Evolutionary conservation across 257 asterid species (phyloP), one percentile per base, ranked within the genome.

Genomic region (Solanum infundibuliforme): DNA sequence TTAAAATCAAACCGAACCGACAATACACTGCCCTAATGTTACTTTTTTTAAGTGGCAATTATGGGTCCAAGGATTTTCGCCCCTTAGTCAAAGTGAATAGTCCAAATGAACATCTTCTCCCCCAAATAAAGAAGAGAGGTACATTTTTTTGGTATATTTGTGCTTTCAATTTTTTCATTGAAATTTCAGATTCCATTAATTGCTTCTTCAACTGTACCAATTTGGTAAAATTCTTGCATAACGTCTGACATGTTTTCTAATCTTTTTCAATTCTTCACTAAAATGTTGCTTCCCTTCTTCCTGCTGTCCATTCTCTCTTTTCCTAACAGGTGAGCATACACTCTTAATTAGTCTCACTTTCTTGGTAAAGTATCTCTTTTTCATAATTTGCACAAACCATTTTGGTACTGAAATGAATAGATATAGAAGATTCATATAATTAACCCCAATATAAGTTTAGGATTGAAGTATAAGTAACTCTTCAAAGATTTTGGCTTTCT

Each of bases 251-350:
- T 52, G 62, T 16, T 52, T 52, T 52, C 23, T 52, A 16, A 52
- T 52, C 4, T 52, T 52, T 52, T 16, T 52, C 35, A 73, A 20
- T 87, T 89, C 77, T 73, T 88, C 73, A 18, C 66, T 3, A 87
- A 52, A 62, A 82, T 91, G 55, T 35, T 90, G 73, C 10, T 91
- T 75, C 69, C 90, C 81, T 90, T 89, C 93, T 88, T 93, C 83
- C 20, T 90, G 68, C 41, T 91, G 87, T 89, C 84, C 84, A 46
- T 84, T n/a, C 43, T 87, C 81, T 86, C 66, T 74, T 39, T 89
- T 74, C 62, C 65, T 86, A 81, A 66, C 92, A 72, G 93, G 95
- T 93, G 52, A 90, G 90, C 91, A n/a, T n/a, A 16, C 32, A 36
- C 86, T 76, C 85, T 86, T 9, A 85, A 11, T 5, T 20, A 83